A percentile compares a stretch with the other conserved stretches of the same genome.
These are phyloP conservation scores for Basipetospora sp. DNA, from an alignment of 2,329 filamentous ascomycete species.

Conservation along the genomic window DNA sequence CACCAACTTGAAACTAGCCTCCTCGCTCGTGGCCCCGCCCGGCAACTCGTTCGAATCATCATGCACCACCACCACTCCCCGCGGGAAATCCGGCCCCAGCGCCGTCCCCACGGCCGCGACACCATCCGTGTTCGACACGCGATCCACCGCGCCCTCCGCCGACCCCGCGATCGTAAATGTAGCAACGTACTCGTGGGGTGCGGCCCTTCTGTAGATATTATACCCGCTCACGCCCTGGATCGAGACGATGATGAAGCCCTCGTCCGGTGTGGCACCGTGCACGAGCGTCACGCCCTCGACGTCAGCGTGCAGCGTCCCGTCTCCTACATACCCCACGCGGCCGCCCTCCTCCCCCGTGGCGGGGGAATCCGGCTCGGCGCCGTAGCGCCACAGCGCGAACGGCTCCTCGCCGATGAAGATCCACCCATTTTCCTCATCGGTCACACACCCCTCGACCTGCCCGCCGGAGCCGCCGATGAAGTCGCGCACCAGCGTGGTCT, in stretches of 20 bases:
- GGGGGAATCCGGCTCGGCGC: slow-evolving; percentile 31
- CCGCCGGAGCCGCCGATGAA: slow-evolving; percentile 36
- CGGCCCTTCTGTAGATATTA: slow-evolving; percentile 32
- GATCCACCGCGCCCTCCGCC: slow-evolving; percentile 27
- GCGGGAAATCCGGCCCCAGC: slow-evolving; percentile 26
- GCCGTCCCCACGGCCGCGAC: slow-evolving; percentile 29
- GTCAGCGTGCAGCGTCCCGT: slow-evolving; percentile 33
- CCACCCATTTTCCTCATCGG: slow-evolving; percentile 35
- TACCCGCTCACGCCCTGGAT: slow-evolving; percentile 38
- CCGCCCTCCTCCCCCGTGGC: slow-evolving; percentile 18
- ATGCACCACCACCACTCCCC: slow-evolving; percentile 34
- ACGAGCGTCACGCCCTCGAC: slow-evolving; percentile 40
- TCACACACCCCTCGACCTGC: slow-evolving; percentile 39
- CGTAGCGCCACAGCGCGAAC: slow-evolving; percentile 36
- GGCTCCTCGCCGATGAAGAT: slow-evolving; percentile 38
- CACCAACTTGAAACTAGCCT: slow-evolving; percentile 37
- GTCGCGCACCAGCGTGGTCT: slow-evolving; percentile 32
- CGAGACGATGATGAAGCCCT: slow-evolving; percentile 37
- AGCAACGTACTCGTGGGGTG: slow-evolving; percentile 33
- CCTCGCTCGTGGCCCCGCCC: slow-evolving; percentile 27
- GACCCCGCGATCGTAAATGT: slow-evolving; percentile 33
- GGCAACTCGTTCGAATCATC: slow-evolving; percentile 38
- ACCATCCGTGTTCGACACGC: slow-evolving; percentile 39
- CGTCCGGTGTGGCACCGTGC: slow-evolving; percentile 25
- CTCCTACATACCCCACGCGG: slow-evolving; percentile 27